Evolutionary conservation across 805 yeast species (phyloP).

Genomic region (Saturnispora galanensis): DNA sequence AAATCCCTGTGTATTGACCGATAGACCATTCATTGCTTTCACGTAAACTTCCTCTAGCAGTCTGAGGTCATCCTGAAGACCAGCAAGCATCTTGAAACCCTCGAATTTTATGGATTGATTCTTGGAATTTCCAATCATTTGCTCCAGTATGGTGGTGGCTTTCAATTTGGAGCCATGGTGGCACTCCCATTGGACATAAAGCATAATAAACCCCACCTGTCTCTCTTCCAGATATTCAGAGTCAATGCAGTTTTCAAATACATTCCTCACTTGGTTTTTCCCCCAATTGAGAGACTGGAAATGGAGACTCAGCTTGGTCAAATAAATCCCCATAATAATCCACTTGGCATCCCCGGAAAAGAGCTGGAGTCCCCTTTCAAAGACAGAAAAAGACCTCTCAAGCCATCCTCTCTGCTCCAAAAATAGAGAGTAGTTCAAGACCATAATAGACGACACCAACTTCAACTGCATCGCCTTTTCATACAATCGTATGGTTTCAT

Average conservation of each 20-base stretch:
- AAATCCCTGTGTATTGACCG: conserved; percentile 21
- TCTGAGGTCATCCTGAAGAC: conserved; percentile 29
- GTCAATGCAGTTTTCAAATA: conserved; percentile 59
- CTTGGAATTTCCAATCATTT: conserved; percentile 29
- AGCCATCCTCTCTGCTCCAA: conserved; percentile 37
- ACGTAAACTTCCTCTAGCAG: conserved; percentile 39
- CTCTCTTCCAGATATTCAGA: conserved; percentile 4
- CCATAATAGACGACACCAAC: conserved; percentile 57
- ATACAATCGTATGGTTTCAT: conserved; percentile 34
- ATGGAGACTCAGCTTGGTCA: conserved; percentile 37
- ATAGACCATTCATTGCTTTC: conserved; percentile 33
- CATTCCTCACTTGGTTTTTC: conserved; percentile 53
- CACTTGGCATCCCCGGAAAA: conserved; percentile 54
- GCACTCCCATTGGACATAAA: conserved; percentile 58
- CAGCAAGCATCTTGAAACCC: conserved; percentile 35
- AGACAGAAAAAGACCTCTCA: conserved; percentile 47
- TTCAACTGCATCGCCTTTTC: conserved; percentile 47
- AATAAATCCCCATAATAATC: conserved; percentile 65
- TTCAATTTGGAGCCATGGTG: conserved; percentile 40
- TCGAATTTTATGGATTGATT: conserved; percentile 26
- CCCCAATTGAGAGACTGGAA: conserved; percentile 26
- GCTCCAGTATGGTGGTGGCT: conserved; percentile 38
- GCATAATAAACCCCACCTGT: conserved; percentile 30
- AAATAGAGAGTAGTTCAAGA: conserved; percentile 58
- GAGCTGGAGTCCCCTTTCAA: conserved; percentile 55